Conservation (phyloP, 2,329 filamentous ascomycete genomes). For the Xylaria sp. region DNA sequence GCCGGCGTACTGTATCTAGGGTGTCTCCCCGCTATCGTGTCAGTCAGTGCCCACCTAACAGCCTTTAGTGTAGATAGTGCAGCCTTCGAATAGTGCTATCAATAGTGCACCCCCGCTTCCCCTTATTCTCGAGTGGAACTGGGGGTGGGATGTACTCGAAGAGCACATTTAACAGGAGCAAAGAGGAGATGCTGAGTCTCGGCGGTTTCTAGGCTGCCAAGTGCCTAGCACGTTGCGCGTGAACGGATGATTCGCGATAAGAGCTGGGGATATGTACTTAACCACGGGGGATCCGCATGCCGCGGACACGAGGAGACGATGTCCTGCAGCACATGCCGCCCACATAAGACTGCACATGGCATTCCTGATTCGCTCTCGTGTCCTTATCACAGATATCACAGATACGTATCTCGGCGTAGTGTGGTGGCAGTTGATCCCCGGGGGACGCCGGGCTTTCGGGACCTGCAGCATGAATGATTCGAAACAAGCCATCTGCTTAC, state of each 20-base stretch:
- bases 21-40: no score
- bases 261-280: neutral
- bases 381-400: neutral
- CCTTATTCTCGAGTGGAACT: neutral
- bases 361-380: neutral
- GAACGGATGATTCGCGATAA: neutral
- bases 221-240: neutral
- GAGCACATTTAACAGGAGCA: neutral
- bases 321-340: neutral
- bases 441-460: constrained; percentile 15
- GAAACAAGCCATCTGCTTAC: constrained; percentile 2
- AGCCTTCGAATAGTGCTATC: neutral
- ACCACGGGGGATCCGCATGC: neutral
- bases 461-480: constrained; percentile 9
- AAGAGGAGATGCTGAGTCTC: neutral
- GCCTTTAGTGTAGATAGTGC: no score
- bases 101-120: neutral
- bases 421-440: neutral
- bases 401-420: no score
- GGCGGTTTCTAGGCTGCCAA: neutral
- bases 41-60: no score
- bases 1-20: no score
- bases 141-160: neutral
- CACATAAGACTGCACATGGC: neutral
- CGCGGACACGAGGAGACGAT: neutral